Conservation (phyloP, 352 stramenopile species). For the Phytopythium chamaehyphon region DNA sequence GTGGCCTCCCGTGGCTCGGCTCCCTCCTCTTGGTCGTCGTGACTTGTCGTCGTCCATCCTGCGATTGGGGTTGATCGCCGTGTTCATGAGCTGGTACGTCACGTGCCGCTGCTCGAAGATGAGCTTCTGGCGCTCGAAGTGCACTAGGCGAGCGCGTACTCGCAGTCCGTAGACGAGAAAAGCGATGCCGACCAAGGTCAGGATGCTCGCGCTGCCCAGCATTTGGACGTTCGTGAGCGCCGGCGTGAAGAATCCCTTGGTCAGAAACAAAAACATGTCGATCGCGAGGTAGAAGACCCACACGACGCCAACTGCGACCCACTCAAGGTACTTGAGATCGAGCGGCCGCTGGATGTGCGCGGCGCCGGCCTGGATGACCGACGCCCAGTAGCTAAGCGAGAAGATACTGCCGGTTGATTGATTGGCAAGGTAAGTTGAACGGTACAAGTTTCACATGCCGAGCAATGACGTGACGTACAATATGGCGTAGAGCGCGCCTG, state of each 20-base stretch:
- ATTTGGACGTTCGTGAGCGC: slow-evolving; percentile 18
- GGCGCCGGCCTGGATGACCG: slow-evolving; percentile 42
- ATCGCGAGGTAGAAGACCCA: slow-evolving; percentile 39
- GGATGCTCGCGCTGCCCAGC: slow-evolving; percentile 26
- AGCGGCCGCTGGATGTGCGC: slow-evolving; percentile 18
- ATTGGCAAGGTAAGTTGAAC: too few relatives aligned
- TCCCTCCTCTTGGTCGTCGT: slow-evolving; percentile 32
- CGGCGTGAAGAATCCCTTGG: slow-evolving; percentile 28
- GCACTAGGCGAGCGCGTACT: slow-evolving; percentile 22
- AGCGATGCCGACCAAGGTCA: slow-evolving; percentile 31
- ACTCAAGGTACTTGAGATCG: slow-evolving; percentile 23
- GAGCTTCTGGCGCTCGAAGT: slow-evolving; percentile 18
- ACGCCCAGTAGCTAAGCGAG: slow-evolving; percentile 50
- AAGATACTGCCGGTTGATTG: slow-evolving; percentile 29
- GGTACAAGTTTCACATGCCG: neutral
- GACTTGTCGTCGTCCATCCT: slow-evolving; percentile 13
- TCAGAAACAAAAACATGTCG: slow-evolving; percentile 23
- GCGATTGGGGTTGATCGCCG: slow-evolving; percentile 23
- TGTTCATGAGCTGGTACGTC: slow-evolving; percentile 21
- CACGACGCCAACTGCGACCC: slow-evolving; percentile 19
- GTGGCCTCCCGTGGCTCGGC: slow-evolving; percentile 8
- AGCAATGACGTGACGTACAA: slow-evolving; percentile 18
- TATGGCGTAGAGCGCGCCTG: slow-evolving; percentile 30
- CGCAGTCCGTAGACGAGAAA: slow-evolving; percentile 35
- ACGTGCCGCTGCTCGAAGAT: slow-evolving; percentile 12